phyloP scores from a whole-genome alignment of 345 rosid species.

The Pugionium cornutum region DNA sequence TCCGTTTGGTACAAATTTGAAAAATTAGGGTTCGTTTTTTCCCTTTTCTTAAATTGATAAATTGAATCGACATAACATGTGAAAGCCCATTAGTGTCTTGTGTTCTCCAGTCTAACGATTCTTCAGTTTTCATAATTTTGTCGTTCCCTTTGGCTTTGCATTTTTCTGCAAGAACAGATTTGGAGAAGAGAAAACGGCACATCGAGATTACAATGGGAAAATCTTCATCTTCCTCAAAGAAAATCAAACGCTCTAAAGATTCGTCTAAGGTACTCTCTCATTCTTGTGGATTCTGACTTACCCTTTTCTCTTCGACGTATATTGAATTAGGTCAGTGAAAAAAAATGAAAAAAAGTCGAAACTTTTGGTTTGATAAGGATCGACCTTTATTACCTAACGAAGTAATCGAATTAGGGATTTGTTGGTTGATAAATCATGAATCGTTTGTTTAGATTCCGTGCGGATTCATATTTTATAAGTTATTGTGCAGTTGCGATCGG shows the following conservation, averaged over 20 bases:
- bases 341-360: slow-evolving; percentile 3
- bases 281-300: not conserved
- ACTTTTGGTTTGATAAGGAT: slow-evolving; percentile 23
- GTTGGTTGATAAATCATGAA: not conserved
- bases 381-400: not conserved
- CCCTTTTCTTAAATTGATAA: not conserved
- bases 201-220: slow-evolving; percentile 46
- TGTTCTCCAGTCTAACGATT: slow-evolving; percentile 17
- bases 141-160: not conserved
- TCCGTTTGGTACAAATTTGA: not conserved
- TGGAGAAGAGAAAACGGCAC: slow-evolving; percentile 8
- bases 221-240: slow-evolving; percentile 51
- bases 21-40: not conserved
- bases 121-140: not conserved
- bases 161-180: slow-evolving; percentile 7
- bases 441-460: not conserved
- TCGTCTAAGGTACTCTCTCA: slow-evolving; percentile 48
- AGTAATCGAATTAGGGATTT: not conserved
- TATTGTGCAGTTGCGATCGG: slow-evolving; percentile 48
- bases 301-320: slow-evolving; percentile 8
- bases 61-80: not conserved
- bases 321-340: not conserved
- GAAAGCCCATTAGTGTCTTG: not conserved
- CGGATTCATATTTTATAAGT: slow-evolving; percentile 10
- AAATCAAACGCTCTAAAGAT: slow-evolving; percentile 46